These are phyloP conservation scores for Tausonia pullulans DNA, from an alignment of 1,284 basidiomycete species.

Conservation along the genomic window DNA sequence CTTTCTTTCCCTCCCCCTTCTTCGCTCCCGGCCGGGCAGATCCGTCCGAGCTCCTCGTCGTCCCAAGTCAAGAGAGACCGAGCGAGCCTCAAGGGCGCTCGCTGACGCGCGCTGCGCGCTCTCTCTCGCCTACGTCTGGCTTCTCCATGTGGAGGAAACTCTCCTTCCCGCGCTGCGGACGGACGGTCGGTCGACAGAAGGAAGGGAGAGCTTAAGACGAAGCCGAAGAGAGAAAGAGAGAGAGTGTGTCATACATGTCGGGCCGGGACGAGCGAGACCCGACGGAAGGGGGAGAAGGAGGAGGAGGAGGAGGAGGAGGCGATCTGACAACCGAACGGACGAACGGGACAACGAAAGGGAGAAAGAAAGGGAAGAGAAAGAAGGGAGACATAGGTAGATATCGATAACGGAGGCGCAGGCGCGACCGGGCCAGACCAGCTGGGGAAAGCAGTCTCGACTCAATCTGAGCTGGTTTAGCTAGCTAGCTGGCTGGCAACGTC, in stretches of 20 bases:
- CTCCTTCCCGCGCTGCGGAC: not conserved
- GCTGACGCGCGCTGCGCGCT: no score
- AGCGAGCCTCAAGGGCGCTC: no score
- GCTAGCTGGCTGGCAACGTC: no score
- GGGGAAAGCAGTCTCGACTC: no score
- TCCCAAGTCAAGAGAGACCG: not conserved
- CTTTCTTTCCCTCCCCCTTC: not conserved
- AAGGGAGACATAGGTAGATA: not conserved
- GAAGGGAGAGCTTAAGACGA: no score
- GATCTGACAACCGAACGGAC: not conserved
- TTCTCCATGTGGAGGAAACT: not conserved
- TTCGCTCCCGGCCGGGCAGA: slow-evolving; percentile 5
- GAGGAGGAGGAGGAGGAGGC: not conserved
- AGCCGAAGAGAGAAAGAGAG: no score
- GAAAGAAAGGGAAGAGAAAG: not conserved
- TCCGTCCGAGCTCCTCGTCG: not conserved
- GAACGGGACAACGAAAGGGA: no score
- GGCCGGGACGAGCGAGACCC: not conserved
- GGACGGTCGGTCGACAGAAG: no score
- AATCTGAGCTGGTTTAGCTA: no score
- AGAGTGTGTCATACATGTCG: not conserved
- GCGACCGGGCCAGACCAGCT: no score
- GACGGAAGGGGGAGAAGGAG: not conserved
- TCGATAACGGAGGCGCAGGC: no score
- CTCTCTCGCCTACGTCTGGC: not conserved